Evolutionary conservation across 768 basidiomycete species (phyloP), one percentile per base, ranked within the genome.

Genomic region (Panaeolus cyanescens): DNA sequence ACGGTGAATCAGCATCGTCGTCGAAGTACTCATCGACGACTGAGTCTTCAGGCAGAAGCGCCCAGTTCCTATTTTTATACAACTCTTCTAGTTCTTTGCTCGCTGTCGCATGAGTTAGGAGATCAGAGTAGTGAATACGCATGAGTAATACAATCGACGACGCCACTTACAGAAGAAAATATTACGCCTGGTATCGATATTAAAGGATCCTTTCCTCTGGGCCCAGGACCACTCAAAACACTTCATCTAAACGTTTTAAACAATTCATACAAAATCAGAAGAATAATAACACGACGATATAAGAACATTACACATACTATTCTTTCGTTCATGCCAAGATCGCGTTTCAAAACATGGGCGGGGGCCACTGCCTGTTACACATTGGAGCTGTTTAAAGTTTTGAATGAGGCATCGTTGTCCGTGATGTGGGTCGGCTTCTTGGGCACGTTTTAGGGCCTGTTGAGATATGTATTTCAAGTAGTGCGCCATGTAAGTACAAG

Each of bases 201-300:
- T 59, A 17, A 68, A 25, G 32, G 61, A 56, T 5, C 57, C 25
- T 1, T n/a, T 7, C 19, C 36, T 19, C 60, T 64, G 54, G 4
- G 59, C 54, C 67, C 65, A 68, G 28, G 31, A 22, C 59, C 59
- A 67, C 39, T 68, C 67, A 1, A 68, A 39, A n/a, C n/a, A n/a
- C n/a, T n/a, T n/a, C n/a, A n/a, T 39, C 36, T 54, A 34, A 59
- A 19, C 37, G 66, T 63, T 63, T 68, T 31, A 17, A 19, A 30
- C 20, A 61, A 40, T n/a, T 34, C 4, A 28, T 34, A 37, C 17
- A 53, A 32, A 4, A 42, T 22, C 62, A 36, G n/a, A 20, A 45
- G 12, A 34, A 59, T 58, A 39, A n/a, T n/a, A n/a, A n/a, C n/a
- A n/a, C n/a, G n/a, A n/a, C n/a, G n/a, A n/a, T n/a, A n/a, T n/a